Evolutionary conservation across 495 filamentous ascomycete genomes (phyloP), one percentile per base, ranked within the genome.

Genomic region (Penicillium taxi): DNA sequence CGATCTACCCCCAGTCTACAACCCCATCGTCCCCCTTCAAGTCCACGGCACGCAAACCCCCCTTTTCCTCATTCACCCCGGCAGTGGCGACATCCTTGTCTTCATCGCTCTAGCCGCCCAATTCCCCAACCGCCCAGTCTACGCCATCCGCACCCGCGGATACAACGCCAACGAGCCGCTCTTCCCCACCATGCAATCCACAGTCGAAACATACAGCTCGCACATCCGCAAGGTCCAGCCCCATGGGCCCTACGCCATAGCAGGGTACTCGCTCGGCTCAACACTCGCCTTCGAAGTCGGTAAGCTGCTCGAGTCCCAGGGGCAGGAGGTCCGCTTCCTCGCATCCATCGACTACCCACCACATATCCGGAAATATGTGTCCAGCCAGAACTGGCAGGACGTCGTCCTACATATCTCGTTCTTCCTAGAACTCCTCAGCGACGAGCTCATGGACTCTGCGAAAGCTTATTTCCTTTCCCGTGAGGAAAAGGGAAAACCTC

Each of bases 61-160:
- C 9, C 31, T 34, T 9, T 34, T 16, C 17, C 31, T 34, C 31
- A 19, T 34, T 34, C 31, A 34, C 18, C 31, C 31, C 20, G 31
- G 17, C 9, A 21, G 17, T n/a, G 31, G 31, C n/a, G 22, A 34
- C 18, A 19, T 34, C 18, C 31, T 23, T 19, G 22, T 34, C 18
- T 34, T 34, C 13, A 34, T 19, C 6, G 31, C 31, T 9, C 31
- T 34, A 5, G 31, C 31, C 3, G 17, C 17, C 15, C 17, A 16
- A 8, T 34, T 34, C 18, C 31, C 20, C 20, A 19, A 34, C 31
- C 31, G 31, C 5, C 26, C 26, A 9, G 26, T 28, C 5, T 28
- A 28, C 11, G 26, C 26, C 5, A n/a, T 28, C 26, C 26, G 26
- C 11, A 13, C 26, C 14, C 26, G 26, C 14, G 26, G 26, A 5